Evolutionary conservation across 257 asterid species (phyloP).

Genomic region (Solanum gracilifrons): DNA sequence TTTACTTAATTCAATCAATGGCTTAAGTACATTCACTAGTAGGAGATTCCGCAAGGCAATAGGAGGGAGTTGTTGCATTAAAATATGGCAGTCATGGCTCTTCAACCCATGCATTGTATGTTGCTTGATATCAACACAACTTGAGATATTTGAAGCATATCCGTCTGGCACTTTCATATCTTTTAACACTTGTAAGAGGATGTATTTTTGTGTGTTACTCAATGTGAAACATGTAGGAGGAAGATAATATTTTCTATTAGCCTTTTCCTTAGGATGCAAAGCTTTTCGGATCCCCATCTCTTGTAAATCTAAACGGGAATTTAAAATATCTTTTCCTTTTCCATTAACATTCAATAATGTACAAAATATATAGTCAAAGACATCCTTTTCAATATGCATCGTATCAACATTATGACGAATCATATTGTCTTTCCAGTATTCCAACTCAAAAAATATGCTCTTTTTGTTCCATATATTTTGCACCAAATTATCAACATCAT

Average conservation of each 20-base stretch:
- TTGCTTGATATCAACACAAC: neutral
- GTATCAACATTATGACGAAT: constrained; percentile 1
- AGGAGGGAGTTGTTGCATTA: neutral
- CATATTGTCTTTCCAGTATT: neutral
- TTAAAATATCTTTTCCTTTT: neutral
- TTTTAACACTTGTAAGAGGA: neutral
- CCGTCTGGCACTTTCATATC: neutral
- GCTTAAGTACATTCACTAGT: neutral
- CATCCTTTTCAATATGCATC: constrained; percentile 6
- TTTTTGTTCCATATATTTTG: neutral
- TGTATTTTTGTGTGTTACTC: neutral
- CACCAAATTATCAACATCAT: neutral
- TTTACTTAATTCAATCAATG: neutral
- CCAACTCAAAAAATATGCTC: constrained; percentile 1
- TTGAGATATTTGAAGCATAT: neutral
- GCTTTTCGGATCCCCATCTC: neutral
- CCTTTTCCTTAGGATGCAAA: neutral
- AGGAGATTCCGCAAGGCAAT: neutral
- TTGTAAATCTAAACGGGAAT: neutral
- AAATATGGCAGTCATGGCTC: neutral
- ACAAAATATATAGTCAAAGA: neutral
- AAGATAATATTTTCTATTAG: neutral
- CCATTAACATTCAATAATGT: neutral
- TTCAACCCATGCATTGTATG: neutral
- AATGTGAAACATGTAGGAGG: neutral